Percentiles rank a stretch among this genome's conserved stretches.
phyloP scores from a whole-genome alignment of 257 asterid genomes.

The Plectranthus barbatus region DNA sequence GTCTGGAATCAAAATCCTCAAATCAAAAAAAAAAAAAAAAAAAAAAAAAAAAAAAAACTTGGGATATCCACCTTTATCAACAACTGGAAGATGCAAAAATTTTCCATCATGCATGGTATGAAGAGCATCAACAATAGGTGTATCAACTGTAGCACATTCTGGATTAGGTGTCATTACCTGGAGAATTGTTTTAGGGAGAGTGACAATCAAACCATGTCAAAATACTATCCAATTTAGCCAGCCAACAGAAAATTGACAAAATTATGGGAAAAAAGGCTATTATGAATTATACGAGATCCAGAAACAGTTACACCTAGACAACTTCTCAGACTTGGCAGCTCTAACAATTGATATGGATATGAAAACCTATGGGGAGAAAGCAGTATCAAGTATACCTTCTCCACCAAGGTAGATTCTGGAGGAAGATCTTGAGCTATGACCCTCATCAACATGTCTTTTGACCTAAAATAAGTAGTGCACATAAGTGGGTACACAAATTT shows the following conservation, averaged over 20 bases:
- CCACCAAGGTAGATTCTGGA: slow-evolving; percentile 75
- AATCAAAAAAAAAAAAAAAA: too few relatives aligned
- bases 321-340: not conserved
- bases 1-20: not conserved
- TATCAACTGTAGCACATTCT: slow-evolving; percentile 83
- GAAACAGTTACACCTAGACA: not conserved
- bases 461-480: slow-evolving; percentile 33
- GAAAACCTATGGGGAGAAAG: not conserved
- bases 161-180: slow-evolving; percentile 99
- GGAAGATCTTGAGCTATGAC: slow-evolving; percentile 92
- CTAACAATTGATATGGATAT: not conserved
- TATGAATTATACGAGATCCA: not conserved
- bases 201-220: slow-evolving; percentile 1
- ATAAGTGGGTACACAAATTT: not conserved
- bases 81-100: slow-evolving; percentile 93
- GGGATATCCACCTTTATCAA: slow-evolving; percentile 59
- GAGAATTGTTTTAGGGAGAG: slow-evolving; percentile 12
- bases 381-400: slow-evolving; percentile 43
- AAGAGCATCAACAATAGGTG: slow-evolving; percentile 94
- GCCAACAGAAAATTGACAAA: not conserved
- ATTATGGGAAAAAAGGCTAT: not conserved
- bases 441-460: slow-evolving; percentile 94
- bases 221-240: not conserved
- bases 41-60: too few relatives aligned
- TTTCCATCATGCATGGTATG: slow-evolving; percentile 95